Evolutionary conservation across 2,329 filamentous ascomycete species (phyloP), one percentile per base, ranked within the genome.

Genomic region (Colletotrichum somersetense): DNA sequence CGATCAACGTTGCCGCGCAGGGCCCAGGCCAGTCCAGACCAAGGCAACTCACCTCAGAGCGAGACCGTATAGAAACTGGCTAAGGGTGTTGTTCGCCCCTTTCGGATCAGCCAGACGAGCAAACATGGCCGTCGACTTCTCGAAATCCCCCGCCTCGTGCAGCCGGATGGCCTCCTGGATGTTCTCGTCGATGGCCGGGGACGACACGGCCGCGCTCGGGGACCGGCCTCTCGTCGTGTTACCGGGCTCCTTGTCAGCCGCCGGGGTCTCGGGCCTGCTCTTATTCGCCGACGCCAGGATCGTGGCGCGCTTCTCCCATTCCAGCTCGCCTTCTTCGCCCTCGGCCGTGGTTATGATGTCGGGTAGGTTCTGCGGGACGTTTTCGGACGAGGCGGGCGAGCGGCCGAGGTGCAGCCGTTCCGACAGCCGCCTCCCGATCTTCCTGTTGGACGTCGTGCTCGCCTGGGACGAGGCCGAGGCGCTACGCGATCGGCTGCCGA

Each of bases 91-190:
- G 80, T 98, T 97, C 62, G 92, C 90, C 33, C 94, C 95, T 66
- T 91, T 87, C 0, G 93, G 93, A 80, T 97, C 92, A 65, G 96
- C 96, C 76, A 99, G 86, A 72, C 87, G 86, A 38, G 91, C 93
- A 83, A 99, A 99, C 82, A 98, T 89, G 64, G 86, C 85, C n/a
- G 96, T 98, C 65, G 95, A 96, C 77, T 87, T 84, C 77, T 91
- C 89, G 68, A 97, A 87, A 73, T 96, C 88, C 69, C 96, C 96
- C 58, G 86, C 87, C 82, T 99, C 96, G 80, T 99, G 96, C 75
- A 98, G 86, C 73, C 92, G 89, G 79, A 99, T 99, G n/a, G 96
- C 96, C 83, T 97, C 92, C 82, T 98, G 96, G 71, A 99, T 97
- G 81, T 93, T 91, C 71, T 88, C 87, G 79, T 92, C 89, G 66